Base-by-base conservation (phyloP, 805 yeast genomes). In the Candida xiaguanensis region DNA sequence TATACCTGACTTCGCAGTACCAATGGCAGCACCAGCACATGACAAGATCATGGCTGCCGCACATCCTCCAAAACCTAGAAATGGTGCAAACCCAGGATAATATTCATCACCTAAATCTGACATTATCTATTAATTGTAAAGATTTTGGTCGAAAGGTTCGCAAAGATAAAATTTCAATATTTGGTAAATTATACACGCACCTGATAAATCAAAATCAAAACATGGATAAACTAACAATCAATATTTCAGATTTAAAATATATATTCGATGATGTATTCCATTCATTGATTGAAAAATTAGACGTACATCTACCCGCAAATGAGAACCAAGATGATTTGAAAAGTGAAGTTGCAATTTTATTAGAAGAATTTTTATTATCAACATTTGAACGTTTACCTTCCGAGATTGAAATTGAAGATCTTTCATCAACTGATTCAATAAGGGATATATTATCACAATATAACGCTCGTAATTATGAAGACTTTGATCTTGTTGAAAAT, bases 21-120 rank as follows among this genome's bases (percentile, higher is more conserved):
- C 99, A 50, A 89, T 82, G 45, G 98, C 98, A 4, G 99, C 98
- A 46, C 99, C 99, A n/a, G 91, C 82, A 57, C 96, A 87, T 42
- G 95, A 82, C 43, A 91, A 70, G 17, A 87, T 77, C 86, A 88
- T 86, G 36, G 96, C 95, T 34, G 88, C 82, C 5, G 93, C 88
- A 67, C 98, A 90, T 34, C 97, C 99, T 28, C 97, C 96, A 65
- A 91, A 89, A 30, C 99, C 99, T 59, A 93, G 81, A 63, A 93
- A 93, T 44, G 99, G 98, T 12, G 99, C 97, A 65, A 85, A 93
- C 22, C 80, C 80, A 35, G 99, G 98, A 24, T 89, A 75, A 56
- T 78, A 84, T 60, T 84, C 91, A 52, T 71, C 45, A 24, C 45
- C 75, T 34, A 61, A 64, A 22, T 36, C 47, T 18, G 49, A 45